These are phyloP conservation scores for Arthroderma sp. DNA, from an alignment of 2,329 filamentous ascomycete species.

Conservation along the genomic window DNA sequence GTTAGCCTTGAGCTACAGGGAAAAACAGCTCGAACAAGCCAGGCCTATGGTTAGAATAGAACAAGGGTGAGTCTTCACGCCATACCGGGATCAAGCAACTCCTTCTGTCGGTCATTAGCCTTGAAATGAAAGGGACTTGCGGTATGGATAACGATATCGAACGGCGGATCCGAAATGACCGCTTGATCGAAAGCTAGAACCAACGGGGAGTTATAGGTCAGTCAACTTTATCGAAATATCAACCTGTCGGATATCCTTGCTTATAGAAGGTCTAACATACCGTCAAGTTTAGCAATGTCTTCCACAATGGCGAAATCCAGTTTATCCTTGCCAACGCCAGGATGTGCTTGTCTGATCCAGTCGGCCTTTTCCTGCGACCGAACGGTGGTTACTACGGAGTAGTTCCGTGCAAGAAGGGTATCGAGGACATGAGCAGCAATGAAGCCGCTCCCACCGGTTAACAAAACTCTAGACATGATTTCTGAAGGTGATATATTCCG, in stretches of 20 bases:
- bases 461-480: too few species aligned
- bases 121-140: constrained; percentile 63
- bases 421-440: constrained; percentile 54
- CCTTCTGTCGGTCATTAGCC: constrained; percentile 54
- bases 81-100: constrained; percentile 40
- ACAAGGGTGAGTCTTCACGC: constrained; percentile 25
- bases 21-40: not conserved
- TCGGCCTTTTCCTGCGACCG: constrained; percentile 49
- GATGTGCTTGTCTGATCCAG: constrained; percentile 44
- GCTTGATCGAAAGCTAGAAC: constrained; percentile 50
- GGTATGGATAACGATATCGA: constrained; percentile 63
- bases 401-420: constrained; percentile 41
- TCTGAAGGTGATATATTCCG: too few species aligned
- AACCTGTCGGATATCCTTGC: not conserved
- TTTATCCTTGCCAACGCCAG: constrained; percentile 39
- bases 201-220: not conserved
- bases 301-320: constrained; percentile 55
- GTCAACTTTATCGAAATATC: not conserved
- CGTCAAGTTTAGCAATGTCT: constrained; percentile 47
- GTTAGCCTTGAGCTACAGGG: too few species aligned
- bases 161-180: constrained; percentile 48
- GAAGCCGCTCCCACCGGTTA: constrained; percentile 46
- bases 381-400: constrained; percentile 51
- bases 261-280: constrained; percentile 2
- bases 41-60: too few species aligned